Base-by-base conservation (phyloP, 1,139 yeast species). In the Geotrichum siamense region DNA sequence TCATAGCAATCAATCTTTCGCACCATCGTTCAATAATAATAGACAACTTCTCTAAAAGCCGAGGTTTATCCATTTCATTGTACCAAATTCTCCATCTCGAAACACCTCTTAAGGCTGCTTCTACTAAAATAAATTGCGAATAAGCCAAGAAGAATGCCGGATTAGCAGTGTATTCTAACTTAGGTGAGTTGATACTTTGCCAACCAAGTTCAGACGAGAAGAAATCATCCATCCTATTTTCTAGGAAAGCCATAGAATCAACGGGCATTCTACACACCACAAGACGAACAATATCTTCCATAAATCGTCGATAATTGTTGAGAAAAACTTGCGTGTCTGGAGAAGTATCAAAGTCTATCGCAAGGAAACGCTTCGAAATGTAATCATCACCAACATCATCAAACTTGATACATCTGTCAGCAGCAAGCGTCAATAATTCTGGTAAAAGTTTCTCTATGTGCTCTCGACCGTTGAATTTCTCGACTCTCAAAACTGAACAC, bases 1-100 rank as follows among this genome's bases (percentile, higher is more conserved):
- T 76, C 74, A 91, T 75, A 20, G 80, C 82, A 47, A 89, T 68
- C 48, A 91, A 68, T 53, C 86, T 76, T 50, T 81, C 82, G 42
- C 96, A 87, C 57, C 93, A 72, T 22, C 72, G 74, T 57, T 86
- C 93, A 20, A 87, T 81, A 48, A 82, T 73, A 9, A 69, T 68
- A 49, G 81, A 71, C 38, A 91, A 70, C 21, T 74, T 67, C 39
- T 68, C 74, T 48, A 79, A 72, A 30, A 76, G 74, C 15, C 68
- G 70, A 30, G 76, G 77, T 52, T 77, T 77, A 56, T 85, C 93
- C 3, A 74, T 74, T 3, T 75, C 76, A 35, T 64, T 65, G 57
- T 86, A 87, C 96, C 96, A 89, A 23, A 87, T 81, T 56, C 87
- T 79, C 97, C 98, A 91, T 57, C 99, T 75, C n/a, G 93, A 79